A percentile compares a stretch with the other conserved stretches of the same genome.
phyloP scores from a whole-genome alignment of 441 rosid genomes.

The Adansonia rubrostipa region DNA sequence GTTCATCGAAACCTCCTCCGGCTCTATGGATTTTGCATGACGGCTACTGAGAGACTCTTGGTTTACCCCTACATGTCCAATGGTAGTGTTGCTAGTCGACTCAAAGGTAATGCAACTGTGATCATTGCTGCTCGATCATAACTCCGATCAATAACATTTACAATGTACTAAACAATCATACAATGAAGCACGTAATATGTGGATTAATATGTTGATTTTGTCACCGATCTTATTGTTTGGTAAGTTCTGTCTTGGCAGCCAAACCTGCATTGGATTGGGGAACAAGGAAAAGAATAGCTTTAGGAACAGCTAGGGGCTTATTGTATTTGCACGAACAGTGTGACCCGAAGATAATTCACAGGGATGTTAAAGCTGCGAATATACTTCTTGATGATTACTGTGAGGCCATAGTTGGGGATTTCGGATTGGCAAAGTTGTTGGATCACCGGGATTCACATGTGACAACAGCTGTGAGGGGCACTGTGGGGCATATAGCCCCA shows the following conservation, averaged over 20 bases:
- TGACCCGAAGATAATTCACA: slow-evolving; percentile 84
- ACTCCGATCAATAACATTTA: not conserved
- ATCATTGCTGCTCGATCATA: not conserved
- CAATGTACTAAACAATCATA: not conserved
- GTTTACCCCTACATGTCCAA: slow-evolving; percentile 97
- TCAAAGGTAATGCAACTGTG: slow-evolving; percentile 56
- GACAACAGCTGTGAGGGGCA: slow-evolving; percentile 92
- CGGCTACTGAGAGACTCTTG: slow-evolving; percentile 67
- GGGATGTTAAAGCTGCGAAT: slow-evolving; percentile 95
- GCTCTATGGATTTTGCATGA: slow-evolving; percentile 79
- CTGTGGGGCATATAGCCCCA: slow-evolving; percentile 92
- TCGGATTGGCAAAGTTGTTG: slow-evolving; percentile 86
- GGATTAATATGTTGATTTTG: not conserved
- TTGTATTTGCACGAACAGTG: slow-evolving; percentile 81
- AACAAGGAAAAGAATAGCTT: slow-evolving; percentile 80
- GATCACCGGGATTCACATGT: slow-evolving; percentile 88
- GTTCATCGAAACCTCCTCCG: slow-evolving; percentile 88
- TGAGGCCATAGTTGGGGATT: slow-evolving; percentile 92
- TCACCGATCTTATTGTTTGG: not conserved
- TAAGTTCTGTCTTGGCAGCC: slow-evolving; percentile 41
- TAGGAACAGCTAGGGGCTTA: slow-evolving; percentile 90
- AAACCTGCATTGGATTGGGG: slow-evolving; percentile 87
- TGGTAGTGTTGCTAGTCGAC: slow-evolving; percentile 92
- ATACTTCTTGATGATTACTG: slow-evolving; percentile 82
- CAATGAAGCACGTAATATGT: not conserved